Evolutionary conservation across 305 asterid genomes (phyloP).

Genomic region (Caryopteris hybrid): DNA sequence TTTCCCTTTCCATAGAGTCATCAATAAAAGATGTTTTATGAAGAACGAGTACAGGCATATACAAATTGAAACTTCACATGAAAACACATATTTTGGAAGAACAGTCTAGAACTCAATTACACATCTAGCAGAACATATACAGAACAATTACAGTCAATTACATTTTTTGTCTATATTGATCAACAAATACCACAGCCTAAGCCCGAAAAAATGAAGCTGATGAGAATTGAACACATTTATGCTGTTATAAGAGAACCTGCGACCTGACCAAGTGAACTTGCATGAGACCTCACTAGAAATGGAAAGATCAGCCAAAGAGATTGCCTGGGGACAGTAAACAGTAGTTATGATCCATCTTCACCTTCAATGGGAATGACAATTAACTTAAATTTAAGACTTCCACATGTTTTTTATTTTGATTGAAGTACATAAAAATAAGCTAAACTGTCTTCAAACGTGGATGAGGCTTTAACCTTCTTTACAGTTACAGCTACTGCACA

Average conservation of each 20-base stretch:
- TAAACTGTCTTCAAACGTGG: background rate
- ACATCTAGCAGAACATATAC: conserved; percentile 12
- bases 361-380: too few species aligned
- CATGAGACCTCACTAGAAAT: background rate
- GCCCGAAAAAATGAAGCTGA: background rate
- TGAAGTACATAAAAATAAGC: background rate
- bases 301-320: conserved; percentile 15
- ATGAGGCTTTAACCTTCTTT: background rate
- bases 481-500: background rate
- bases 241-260: conserved; percentile 11
- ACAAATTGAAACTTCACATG: conserved; percentile 11
- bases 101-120: conserved; percentile 2
- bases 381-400: background rate
- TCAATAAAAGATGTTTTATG: background rate
- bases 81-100: conserved; percentile 6
- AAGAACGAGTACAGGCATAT: background rate
- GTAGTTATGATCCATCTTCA: background rate
- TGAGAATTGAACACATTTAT: background rate
- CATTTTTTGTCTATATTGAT: conserved; percentile 12
- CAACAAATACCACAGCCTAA: background rate
- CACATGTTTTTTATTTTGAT: background rate
- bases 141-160: conserved; percentile 18
- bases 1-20: background rate
- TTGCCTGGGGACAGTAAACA: conserved; percentile 16
- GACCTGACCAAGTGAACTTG: conserved; percentile 13